A percentile compares a stretch with the other conserved stretches of the same genome.
Conservation (phyloP, 345 rosid species). For the Corymbia maculata region DNA sequence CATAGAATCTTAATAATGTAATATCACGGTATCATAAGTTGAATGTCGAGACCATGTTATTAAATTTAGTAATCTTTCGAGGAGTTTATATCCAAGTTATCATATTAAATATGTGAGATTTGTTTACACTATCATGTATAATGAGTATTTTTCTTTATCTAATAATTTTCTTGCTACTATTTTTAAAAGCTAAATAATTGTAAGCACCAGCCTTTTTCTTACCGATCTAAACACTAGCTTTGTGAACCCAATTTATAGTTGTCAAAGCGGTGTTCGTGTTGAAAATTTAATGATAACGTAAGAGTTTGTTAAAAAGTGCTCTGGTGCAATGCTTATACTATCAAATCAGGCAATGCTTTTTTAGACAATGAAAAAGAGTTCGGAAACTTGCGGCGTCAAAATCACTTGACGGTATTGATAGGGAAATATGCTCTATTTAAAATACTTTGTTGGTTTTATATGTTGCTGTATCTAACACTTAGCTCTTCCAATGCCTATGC, state of each 20-base stretch:
- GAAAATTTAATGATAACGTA: neutral
- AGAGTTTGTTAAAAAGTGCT: neutral
- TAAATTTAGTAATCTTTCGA: no score
- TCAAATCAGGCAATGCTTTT: neutral
- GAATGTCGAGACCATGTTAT: no score
- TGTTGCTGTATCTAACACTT: neutral
- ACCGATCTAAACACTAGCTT: neutral
- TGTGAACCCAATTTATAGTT: neutral
- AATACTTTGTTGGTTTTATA: neutral
- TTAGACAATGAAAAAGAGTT: neutral
- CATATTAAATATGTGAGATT: neutral
- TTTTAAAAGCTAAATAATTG: neutral
- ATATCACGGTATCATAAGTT: no score
- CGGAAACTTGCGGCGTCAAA: neutral
- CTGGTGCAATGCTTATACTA: neutral
- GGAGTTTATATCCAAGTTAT: no score
- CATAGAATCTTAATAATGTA: no score
- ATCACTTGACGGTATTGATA: neutral
- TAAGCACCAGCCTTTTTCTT: no score
- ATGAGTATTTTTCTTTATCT: no score
- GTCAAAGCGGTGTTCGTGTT: neutral
- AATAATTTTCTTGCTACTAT: no score
- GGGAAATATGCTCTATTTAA: neutral
- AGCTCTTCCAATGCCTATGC: neutral
- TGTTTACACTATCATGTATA: neutral